Percentiles rank a stretch among this genome's conserved stretches.
Evolutionary conservation across 768 basidiomycete genomes (phyloP).

Genomic region (Auricularia cornea): DNA sequence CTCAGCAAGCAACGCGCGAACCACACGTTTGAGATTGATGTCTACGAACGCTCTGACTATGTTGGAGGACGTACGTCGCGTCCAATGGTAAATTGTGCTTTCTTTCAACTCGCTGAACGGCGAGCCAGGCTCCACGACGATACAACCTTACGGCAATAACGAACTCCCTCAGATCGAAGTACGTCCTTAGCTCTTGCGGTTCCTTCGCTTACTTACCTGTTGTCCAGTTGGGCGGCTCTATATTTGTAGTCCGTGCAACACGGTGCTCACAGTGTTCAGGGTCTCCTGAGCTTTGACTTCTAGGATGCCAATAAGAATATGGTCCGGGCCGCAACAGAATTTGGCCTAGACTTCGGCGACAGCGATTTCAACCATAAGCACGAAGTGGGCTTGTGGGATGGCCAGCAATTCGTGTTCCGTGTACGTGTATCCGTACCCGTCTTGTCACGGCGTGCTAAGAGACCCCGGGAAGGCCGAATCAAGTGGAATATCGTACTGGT

Average conservation of each 20-base stretch:
- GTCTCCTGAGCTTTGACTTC: no score
- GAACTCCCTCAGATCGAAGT: slow-evolving; percentile 54
- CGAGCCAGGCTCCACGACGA: slow-evolving; percentile 60
- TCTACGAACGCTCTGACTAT: slow-evolving; percentile 70
- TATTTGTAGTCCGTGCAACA: slow-evolving; percentile 48
- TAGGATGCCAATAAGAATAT: slow-evolving; percentile 55
- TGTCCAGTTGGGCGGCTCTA: slow-evolving; percentile 61
- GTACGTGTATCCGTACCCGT: slow-evolving; percentile 31
- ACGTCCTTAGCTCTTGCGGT: no score
- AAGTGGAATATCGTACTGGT: slow-evolving; percentile 37
- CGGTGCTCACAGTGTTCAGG: no score
- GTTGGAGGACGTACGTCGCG: slow-evolving; percentile 74
- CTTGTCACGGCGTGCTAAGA: neutral
- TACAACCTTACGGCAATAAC: slow-evolving; percentile 59
- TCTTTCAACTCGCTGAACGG: neutral
- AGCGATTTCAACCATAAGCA: slow-evolving; percentile 42
- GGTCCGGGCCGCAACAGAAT: slow-evolving; percentile 69
- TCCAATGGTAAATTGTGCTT: no score
- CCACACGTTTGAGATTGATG: slow-evolving; percentile 56
- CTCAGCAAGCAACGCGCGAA: slow-evolving; percentile 55
- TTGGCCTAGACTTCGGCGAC: slow-evolving; percentile 52
- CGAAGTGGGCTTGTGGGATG: slow-evolving; percentile 74
- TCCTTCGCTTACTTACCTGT: no score
- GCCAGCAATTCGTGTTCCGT: slow-evolving; percentile 54
- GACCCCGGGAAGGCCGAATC: slow-evolving; percentile 28